Evolutionary conservation across 495 filamentous ascomycete species (phyloP).

Genomic region (Talaromyces adpressus): DNA sequence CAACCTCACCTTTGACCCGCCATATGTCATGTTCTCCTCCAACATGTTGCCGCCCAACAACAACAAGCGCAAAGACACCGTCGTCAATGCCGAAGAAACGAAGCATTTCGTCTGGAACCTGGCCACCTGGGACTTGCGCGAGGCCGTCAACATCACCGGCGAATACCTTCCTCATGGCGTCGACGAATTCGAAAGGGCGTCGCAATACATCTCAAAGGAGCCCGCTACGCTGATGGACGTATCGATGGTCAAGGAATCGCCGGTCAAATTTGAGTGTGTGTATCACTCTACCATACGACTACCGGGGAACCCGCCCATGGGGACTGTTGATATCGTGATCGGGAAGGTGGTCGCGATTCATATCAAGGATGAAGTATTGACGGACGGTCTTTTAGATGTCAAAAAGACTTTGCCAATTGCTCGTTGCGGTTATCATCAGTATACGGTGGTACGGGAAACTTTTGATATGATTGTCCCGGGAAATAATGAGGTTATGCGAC

Average conservation of each 20-base stretch:
- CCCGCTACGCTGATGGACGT: conserved; percentile 27
- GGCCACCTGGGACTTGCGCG: conserved; percentile 14
- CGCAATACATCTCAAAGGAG: conserved; percentile 36
- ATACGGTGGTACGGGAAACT: conserved; percentile 41
- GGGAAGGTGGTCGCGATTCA: conserved; percentile 49
- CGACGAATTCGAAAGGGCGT: conserved; percentile 45
- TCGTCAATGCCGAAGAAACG: conserved; percentile 16
- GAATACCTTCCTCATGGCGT: conserved; percentile 34
- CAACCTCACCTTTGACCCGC: conserved; percentile 54
- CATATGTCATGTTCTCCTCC: conserved; percentile 49
- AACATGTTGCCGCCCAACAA: conserved; percentile 35
- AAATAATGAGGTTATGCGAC: not conserved
- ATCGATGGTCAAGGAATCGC: conserved; percentile 44
- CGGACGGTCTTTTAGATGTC: conserved; percentile 31
- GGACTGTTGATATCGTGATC: conserved; percentile 47
- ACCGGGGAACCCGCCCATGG: conserved; percentile 47
- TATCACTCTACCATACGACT: conserved; percentile 45
- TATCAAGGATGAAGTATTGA: conserved; percentile 44
- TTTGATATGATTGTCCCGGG: conserved; percentile 45
- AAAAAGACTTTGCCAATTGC: conserved; percentile 48
- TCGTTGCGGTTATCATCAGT: conserved; percentile 53
- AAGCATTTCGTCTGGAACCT: not conserved
- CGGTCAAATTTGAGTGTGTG: conserved; percentile 50
- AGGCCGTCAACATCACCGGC: conserved; percentile 44
- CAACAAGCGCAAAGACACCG: conserved; percentile 43